Evolutionary conservation across 345 rosid genomes (phyloP), one percentile per base, ranked within the genome.

Genomic region (Boechera divaricarpa): DNA sequence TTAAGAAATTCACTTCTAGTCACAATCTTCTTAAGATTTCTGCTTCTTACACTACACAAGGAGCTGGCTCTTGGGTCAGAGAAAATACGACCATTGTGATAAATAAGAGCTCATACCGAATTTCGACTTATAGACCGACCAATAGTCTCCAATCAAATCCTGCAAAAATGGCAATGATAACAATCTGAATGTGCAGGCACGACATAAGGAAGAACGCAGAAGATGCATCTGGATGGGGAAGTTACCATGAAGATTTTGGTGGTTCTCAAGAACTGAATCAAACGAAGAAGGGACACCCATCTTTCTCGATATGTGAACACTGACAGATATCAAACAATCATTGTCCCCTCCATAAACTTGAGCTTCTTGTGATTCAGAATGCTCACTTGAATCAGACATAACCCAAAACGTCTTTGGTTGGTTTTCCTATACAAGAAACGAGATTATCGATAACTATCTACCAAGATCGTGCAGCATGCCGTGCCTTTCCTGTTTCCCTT

Each of bases 401-500:
- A 64, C 39, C 72, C 59, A 54, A 47, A 5, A 41, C 29, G 9
- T 44, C 72, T 45, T 51, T 63, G 45, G 28, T 59, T 55, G 62
- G 29, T 71, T 64, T 8, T 70, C 68, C 15, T 63, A 11, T 44
- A 11, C 65, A 63, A 56, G 21, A 57, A 55, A 11, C 4, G 6
- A 18, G 26, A 45, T 10, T 51, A 33, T 16, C 12, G 5, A 41
- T 9, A 32, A 42, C 58, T 32, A 7, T 63, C 84, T 84, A 89
- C 93, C 96, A 85, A 78, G 86, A 84, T 78, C 83, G 86, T 10
- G 93, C 85, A 83, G 97, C 94, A 85, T 91, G 99, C 51, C 88
- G 87, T 56, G 99, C 87, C 78, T 91, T 91, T 15, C 97, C 96
- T 29, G 85, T 85, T 84, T 92, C 98, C 74, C 86, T 91, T 81